Evolutionary conservation across 352 stramenopile genomes (phyloP).

Genomic region (Globisporangium heterothallicum): DNA sequence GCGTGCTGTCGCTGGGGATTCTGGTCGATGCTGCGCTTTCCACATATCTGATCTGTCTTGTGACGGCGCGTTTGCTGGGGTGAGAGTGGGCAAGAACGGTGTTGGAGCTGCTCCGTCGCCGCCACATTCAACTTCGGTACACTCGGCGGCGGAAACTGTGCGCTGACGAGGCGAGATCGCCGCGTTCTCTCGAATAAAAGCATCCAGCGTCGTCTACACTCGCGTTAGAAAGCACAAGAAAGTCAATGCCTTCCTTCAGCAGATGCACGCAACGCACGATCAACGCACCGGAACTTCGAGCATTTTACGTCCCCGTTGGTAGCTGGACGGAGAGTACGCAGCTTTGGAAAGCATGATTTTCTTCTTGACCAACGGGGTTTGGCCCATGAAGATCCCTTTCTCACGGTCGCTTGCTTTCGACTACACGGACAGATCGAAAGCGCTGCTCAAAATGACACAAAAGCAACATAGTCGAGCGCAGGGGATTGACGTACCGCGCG

Average conservation of each 20-base stretch:
- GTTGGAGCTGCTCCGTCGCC: conserved; percentile 7
- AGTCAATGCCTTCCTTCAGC: background rate
- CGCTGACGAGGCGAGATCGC: background rate
- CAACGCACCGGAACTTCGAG: conserved; percentile 30
- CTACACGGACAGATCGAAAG: too few species aligned
- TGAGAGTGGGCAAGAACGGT: conserved; percentile 14
- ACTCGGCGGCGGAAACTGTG: conserved; percentile 5
- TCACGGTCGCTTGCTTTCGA: background rate
- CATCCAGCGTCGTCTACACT: conserved; percentile 41
- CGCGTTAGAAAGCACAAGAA: background rate
- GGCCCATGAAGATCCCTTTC: conserved; percentile 6
- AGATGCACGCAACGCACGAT: background rate
- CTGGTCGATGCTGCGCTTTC: conserved; percentile 9
- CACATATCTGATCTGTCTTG: conserved; percentile 22
- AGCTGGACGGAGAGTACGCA: conserved; percentile 29
- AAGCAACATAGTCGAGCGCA: background rate
- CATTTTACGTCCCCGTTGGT: conserved; percentile 20
- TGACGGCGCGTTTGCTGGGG: conserved; percentile 12
- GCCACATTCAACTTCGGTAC: conserved; percentile 8
- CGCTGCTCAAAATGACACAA: background rate
- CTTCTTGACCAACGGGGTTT: conserved; percentile 24
- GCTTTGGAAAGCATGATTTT: conserved; percentile 36
- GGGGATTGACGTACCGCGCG: conserved; percentile 1
- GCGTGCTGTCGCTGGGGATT: conserved; percentile 19
- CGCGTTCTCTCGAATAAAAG: conserved; percentile 34